These are phyloP conservation scores for Elsinoe australis DNA, from an alignment of 2,329 filamentous ascomycete species.

Conservation along the genomic window DNA sequence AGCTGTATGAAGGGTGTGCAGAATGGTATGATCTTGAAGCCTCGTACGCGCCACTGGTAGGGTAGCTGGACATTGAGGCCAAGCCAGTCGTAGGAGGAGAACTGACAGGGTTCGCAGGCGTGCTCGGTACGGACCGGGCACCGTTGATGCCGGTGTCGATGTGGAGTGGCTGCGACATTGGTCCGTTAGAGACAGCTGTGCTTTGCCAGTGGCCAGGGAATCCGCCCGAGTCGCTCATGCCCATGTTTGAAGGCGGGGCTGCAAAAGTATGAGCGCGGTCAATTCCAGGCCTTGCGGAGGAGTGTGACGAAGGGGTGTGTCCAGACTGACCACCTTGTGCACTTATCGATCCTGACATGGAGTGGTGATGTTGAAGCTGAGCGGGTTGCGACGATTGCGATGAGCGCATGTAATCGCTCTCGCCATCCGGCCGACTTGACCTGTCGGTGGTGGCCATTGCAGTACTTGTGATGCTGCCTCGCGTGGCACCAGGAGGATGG, in stretches of 20 bases:
- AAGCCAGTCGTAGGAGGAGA: slow-evolving; percentile 69
- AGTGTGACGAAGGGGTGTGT: slow-evolving; percentile 52
- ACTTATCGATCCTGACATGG: slow-evolving; percentile 54
- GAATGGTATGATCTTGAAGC: slow-evolving; percentile 71
- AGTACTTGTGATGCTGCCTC: slow-evolving; percentile 53
- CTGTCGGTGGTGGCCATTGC: slow-evolving; percentile 73
- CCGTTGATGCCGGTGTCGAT: slow-evolving; percentile 75
- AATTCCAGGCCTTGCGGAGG: slow-evolving; percentile 58
- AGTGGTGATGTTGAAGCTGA: slow-evolving; percentile 64
- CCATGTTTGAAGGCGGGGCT: slow-evolving; percentile 80
- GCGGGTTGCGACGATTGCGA: slow-evolving; percentile 53
- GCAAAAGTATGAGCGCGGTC: slow-evolving; percentile 90
- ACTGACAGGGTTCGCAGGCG: slow-evolving; percentile 62
- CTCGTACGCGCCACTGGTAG: slow-evolving; percentile 65
- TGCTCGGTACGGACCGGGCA: slow-evolving; percentile 77
- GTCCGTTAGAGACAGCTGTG: slow-evolving; percentile 35
- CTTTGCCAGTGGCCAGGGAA: slow-evolving; percentile 67
- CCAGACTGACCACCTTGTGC: slow-evolving; percentile 58
- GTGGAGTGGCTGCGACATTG: slow-evolving; percentile 63
- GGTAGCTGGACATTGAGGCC: slow-evolving; percentile 73
- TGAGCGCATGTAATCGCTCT: slow-evolving; percentile 51
- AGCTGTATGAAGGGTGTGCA: slow-evolving; percentile 29
- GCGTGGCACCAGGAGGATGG: slow-evolving; percentile 72
- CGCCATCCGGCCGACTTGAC: slow-evolving; percentile 52
- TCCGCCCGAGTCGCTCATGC: slow-evolving; percentile 61